Percentiles rank a stretch among this genome's conserved stretches.
These are phyloP conservation scores for Sporothrix schenckii DNA, from an alignment of 2,329 filamentous ascomycete genomes.

Conservation along the genomic window DNA sequence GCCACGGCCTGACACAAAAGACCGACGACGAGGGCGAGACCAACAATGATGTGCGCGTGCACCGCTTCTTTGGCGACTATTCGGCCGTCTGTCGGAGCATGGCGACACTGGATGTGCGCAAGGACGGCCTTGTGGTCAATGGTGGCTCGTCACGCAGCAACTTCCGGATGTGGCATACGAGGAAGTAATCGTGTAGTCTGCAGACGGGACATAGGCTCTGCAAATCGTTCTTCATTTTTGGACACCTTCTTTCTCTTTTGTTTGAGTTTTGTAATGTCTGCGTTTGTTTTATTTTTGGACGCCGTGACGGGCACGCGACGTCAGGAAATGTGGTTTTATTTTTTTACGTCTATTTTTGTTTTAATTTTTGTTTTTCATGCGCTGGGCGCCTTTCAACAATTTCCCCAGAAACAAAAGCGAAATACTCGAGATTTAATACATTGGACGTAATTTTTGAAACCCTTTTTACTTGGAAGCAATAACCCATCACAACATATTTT, in stretches of 20 bases:
- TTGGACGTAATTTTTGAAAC: not conserved
- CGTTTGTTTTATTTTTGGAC: not conserved
- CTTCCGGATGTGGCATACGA: slow-evolving; percentile 29
- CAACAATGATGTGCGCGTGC: slow-evolving; percentile 33
- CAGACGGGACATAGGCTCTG: not conserved
- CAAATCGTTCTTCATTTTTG: not conserved
- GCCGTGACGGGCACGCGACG: not conserved
- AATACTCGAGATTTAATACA: not conserved
- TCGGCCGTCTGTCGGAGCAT: slow-evolving; percentile 47
- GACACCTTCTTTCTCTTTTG: not conserved
- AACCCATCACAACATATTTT: too few species aligned
- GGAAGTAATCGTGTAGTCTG: slow-evolving; percentile 2
- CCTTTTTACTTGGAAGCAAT: not conserved
- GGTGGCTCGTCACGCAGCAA: slow-evolving; percentile 42
- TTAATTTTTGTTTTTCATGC: not conserved
- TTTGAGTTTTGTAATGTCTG: not conserved
- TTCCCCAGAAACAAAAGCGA: slow-evolving; percentile 1
- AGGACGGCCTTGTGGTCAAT: slow-evolving; percentile 50
- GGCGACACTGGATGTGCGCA: slow-evolving; percentile 42
- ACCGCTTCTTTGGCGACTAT: slow-evolving; percentile 33
- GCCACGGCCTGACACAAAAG: slow-evolving; percentile 54
- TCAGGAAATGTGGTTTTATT: not conserved
- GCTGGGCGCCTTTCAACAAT: slow-evolving; percentile 18
- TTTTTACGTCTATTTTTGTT: too few species aligned
- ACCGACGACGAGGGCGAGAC: not conserved